Percentiles rank a stretch among this genome's conserved stretches.
These are phyloP conservation scores for Plenodomus biglobosus DNA, from an alignment of 2,329 filamentous ascomycete species.

Conservation along the genomic window DNA sequence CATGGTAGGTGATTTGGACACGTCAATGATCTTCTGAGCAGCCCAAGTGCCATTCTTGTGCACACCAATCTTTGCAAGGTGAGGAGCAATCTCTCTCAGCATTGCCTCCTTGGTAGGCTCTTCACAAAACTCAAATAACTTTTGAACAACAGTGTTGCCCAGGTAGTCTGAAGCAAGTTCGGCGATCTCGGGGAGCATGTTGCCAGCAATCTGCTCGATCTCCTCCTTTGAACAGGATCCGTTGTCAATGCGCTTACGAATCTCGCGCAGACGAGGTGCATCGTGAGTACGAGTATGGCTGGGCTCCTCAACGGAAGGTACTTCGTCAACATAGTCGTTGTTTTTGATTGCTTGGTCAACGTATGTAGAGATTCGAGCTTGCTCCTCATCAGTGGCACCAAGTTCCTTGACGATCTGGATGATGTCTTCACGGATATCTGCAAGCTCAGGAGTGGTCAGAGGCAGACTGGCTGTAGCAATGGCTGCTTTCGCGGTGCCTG, in stretches of 20 bases:
- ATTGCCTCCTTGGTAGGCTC: slow-evolving; percentile 89
- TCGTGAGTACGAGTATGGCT: slow-evolving; percentile 88
- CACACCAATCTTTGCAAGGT: slow-evolving; percentile 92
- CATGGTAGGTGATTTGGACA: slow-evolving; percentile 81
- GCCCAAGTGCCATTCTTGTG: slow-evolving; percentile 99
- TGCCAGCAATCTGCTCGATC: slow-evolving; percentile 87
- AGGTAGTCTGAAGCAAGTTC: slow-evolving; percentile 95
- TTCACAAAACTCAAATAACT: slow-evolving; percentile 94
- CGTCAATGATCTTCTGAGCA: slow-evolving; percentile 98
- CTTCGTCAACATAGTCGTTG: slow-evolving; percentile 73
- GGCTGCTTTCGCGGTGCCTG: slow-evolving; percentile 34
- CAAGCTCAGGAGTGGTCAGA: slow-evolving; percentile 70
- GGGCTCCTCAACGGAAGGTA: slow-evolving; percentile 85
- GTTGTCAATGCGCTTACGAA: slow-evolving; percentile 96
- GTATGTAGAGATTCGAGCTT: slow-evolving; percentile 68
- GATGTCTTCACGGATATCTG: slow-evolving; percentile 81
- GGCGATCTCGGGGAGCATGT: slow-evolving; percentile 95
- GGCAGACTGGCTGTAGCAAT: slow-evolving; percentile 52
- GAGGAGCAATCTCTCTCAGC: slow-evolving; percentile 82
- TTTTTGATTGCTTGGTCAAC: slow-evolving; percentile 78
- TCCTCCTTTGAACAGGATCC: slow-evolving; percentile 81
- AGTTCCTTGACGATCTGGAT: slow-evolving; percentile 84
- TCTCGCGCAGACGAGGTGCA: slow-evolving; percentile 90
- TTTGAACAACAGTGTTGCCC: slow-evolving; percentile 99
- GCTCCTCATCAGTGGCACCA: slow-evolving; percentile 79